A percentile compares a stretch with the other conserved stretches of the same genome.
phyloP scores from a whole-genome alignment of 345 rosid species.

The Durio zibethinus region DNA sequence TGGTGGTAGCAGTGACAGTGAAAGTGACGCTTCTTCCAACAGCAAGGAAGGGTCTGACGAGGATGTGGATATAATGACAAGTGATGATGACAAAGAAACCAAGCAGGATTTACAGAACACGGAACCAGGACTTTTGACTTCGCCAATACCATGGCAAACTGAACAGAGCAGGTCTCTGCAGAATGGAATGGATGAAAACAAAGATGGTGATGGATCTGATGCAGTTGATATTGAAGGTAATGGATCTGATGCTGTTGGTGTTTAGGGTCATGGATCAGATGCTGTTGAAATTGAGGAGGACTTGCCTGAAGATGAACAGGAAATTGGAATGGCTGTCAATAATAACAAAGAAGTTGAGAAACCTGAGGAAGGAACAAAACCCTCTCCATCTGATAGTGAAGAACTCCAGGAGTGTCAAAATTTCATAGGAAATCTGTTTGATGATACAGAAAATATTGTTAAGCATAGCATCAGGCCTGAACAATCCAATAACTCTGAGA shows the following conservation, averaged over 20 bases:
- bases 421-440: constrained; percentile 73
- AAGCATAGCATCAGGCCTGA: constrained; percentile 45
- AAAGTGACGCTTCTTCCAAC: constrained; percentile 75
- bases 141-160: constrained; percentile 28
- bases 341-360: constrained; percentile 22
- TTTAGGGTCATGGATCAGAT: constrained; percentile 41
- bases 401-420: constrained; percentile 46
- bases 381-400: constrained; percentile 35
- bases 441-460: constrained; percentile 47
- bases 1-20: constrained; percentile 89
- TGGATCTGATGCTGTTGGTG: constrained; percentile 39
- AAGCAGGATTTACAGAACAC: constrained; percentile 38
- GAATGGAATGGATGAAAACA: constrained; percentile 38
- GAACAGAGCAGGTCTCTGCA: constrained; percentile 22
- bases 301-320: constrained; percentile 50
- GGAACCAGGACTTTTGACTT: constrained; percentile 26
- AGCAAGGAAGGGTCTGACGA: constrained; percentile 84
- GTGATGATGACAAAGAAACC: constrained; percentile 69
- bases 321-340: constrained; percentile 37
- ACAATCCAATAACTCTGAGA: constrained; percentile 47
- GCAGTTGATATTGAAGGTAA: constrained; percentile 40
- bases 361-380: constrained; percentile 30
- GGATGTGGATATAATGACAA: constrained; percentile 83
- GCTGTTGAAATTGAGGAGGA: constrained; percentile 47
- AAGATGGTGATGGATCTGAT: constrained; percentile 40